A percentile compares a stretch with the other conserved stretches of the same genome.
Evolutionary conservation across 768 basidiomycete species (phyloP).

Genomic region (Auriscalpium microsporum): DNA sequence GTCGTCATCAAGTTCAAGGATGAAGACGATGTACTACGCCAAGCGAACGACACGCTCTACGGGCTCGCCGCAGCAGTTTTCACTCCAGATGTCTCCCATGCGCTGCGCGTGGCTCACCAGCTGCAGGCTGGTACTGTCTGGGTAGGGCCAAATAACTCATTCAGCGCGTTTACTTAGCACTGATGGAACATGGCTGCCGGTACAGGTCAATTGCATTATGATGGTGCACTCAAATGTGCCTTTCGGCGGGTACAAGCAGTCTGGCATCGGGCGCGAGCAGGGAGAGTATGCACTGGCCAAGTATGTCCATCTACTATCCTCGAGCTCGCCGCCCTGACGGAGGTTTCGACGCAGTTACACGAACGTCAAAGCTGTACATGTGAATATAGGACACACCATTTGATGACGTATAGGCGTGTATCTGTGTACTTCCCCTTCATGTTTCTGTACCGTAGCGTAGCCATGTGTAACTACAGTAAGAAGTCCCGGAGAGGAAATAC

Average conservation of each 20-base stretch:
- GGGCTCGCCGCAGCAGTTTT: conserved; percentile 88
- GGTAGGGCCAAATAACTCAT: conserved; percentile 15
- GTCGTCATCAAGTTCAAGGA: conserved; percentile 59
- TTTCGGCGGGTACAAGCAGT: conserved; percentile 70
- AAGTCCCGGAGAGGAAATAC: too few species aligned
- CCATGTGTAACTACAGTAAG: too few species aligned
- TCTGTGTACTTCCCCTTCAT: too few species aligned
- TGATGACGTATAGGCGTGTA: too few species aligned
- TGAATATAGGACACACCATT: conserved; percentile 9
- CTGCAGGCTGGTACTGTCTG: conserved; percentile 80
- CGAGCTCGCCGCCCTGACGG: not conserved
- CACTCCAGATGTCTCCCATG: conserved; percentile 68
- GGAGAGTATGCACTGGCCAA: conserved; percentile 54
- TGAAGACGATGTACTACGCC: conserved; percentile 53
- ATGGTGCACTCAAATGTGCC: conserved; percentile 25
- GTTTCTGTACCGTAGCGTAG: too few species aligned
- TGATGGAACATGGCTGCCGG: too few species aligned
- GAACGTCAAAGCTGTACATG: conserved; percentile 11
- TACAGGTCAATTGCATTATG: conserved; percentile 32
- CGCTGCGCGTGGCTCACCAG: conserved; percentile 60
- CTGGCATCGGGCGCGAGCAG: conserved; percentile 61
- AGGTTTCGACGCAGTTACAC: conserved; percentile 14
- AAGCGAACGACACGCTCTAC: conserved; percentile 82
- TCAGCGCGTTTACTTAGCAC: not conserved
- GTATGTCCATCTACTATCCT: conserved; percentile 19